These are phyloP conservation scores for Triticum urartu DNA, from an alignment of 176 grass and related monocot species.

Conservation along the genomic window DNA sequence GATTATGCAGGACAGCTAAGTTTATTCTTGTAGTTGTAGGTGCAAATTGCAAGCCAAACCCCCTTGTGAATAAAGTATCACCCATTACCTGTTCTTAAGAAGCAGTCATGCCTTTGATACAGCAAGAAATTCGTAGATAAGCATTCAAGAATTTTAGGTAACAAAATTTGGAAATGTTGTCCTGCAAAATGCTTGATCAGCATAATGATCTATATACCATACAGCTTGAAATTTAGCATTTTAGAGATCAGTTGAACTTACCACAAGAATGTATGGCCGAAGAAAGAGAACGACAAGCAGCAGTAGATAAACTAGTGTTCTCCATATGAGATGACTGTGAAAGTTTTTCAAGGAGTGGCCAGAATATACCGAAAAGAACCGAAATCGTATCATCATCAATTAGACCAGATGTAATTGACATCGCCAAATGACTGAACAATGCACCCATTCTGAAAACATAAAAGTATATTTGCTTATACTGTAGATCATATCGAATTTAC, in stretches of 20 bases:
- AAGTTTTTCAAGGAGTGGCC: slow-evolving; percentile 93
- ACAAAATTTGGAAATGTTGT: slow-evolving; percentile 59
- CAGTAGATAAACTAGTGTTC: slow-evolving; percentile 67
- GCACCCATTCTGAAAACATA: slow-evolving; percentile 69
- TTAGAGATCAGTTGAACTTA: slow-evolving; percentile 36
- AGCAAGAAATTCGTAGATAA: slow-evolving; percentile 85
- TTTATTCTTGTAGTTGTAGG: not conserved
- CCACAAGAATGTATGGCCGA: slow-evolving; percentile 79
- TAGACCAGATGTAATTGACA: slow-evolving; percentile 44
- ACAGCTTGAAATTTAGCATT: slow-evolving; percentile 29
- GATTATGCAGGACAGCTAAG: not conserved
- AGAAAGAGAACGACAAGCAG: slow-evolving; percentile 87
- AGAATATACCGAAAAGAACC: slow-evolving; percentile 73
- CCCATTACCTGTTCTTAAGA: slow-evolving; percentile 76
- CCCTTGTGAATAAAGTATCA: not conserved
- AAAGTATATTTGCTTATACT: slow-evolving; percentile 23
- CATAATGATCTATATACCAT: not conserved
- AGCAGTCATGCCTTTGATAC: slow-evolving; percentile 94
- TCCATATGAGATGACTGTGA: slow-evolving; percentile 82
- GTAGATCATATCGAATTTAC: not conserved
- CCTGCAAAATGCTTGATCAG: slow-evolving; percentile 58
- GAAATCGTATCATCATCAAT: slow-evolving; percentile 73
- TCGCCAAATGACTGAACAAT: slow-evolving; percentile 70
- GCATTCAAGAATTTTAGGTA: slow-evolving; percentile 82
- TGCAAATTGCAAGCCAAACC: slow-evolving; percentile 18